Conservation (phyloP, 208 protist genomes). For the Herpetomonas samuelpessoai region DNA sequence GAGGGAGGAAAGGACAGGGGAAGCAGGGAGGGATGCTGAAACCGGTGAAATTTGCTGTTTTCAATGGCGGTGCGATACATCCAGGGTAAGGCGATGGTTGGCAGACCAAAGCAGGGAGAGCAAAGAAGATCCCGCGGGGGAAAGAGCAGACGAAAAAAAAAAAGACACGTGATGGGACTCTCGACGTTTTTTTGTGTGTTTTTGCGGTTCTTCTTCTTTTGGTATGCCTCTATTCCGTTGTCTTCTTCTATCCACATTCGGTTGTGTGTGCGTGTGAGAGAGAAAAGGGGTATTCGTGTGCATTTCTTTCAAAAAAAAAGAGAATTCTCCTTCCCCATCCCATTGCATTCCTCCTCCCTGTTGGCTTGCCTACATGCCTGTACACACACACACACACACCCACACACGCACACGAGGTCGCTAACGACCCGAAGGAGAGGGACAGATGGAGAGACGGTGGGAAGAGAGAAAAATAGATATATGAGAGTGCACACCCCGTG, state of each 20-base stretch:
- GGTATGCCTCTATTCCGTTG: not conserved
- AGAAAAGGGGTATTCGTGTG: too few relatives aligned
- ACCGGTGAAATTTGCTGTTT: too few relatives aligned
- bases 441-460: constrained; percentile 4
- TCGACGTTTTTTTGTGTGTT: not conserved
- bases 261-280: not conserved
- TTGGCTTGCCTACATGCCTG: too few relatives aligned
- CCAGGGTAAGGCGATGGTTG: too few relatives aligned
- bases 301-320: too few relatives aligned
- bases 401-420: not conserved
- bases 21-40: too few relatives aligned
- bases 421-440: too few relatives aligned
- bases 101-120: too few relatives aligned
- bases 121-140: too few relatives aligned
- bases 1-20: too few relatives aligned
- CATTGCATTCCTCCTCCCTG: not conserved
- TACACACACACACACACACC: not conserved
- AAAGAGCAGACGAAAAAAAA: constrained; percentile 6
- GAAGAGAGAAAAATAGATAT: constrained; percentile 14
- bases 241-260: not conserved
- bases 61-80: too few relatives aligned
- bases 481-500: not conserved
- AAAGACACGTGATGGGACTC: not conserved
- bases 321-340: not conserved
- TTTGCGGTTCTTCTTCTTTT: constrained; percentile 1